Base-by-base conservation (phyloP, 208 protist genomes). In the Acanthamoeba lenticulata region DNA sequence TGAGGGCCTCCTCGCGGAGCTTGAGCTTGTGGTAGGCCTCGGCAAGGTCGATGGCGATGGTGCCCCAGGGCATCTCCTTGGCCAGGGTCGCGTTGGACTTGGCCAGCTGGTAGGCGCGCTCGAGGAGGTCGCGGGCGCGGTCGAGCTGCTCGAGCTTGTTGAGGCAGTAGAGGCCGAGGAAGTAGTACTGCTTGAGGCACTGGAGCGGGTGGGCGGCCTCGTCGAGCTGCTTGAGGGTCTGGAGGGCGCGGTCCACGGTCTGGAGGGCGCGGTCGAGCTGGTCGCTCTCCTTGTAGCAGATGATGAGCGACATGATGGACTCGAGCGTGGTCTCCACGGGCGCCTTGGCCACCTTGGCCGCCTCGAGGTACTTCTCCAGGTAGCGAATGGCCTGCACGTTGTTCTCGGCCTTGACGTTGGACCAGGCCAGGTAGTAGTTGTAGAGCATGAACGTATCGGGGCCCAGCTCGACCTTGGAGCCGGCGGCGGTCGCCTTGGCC, bases 31-130 rank as follows among this genome's bases (percentile, higher is more conserved):
- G 72, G 38, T 83, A 83, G 72, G 72, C 72, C 40, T 83, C 72
- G 40, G 72, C 72, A 24, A 83, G 42, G 42, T 83, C 72, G 42
- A 83, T 83, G 72, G 72, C 72, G 42, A 83, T 83, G 72, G 72
- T 83, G 72, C 72, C 72, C 72, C 72, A 83, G 72, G 72, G 72
- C 72, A 83, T 83, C 40, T 83, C 72, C 72, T 83, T 83, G 72
- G 72, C 44, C 38, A 83, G 72, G 40, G 72, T 13, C 3, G 72
- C 11, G 72, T 83, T 83, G 72, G 72, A 52, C 72, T 83, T 83
- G 72, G 72, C 72, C 24, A 83, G 42, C 38, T 83, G 34, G 72
- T 83, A 83, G 42, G 72, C 72, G 27, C 40, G 72, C 42, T 83
- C 72, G 72, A 83, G 34, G 21, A 83, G 72, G 38, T 83, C 42